Evolutionary conservation across 805 yeast species (phyloP), one percentile per base, ranked within the genome.

Genomic region (Wickerhamiella hasegawae): DNA sequence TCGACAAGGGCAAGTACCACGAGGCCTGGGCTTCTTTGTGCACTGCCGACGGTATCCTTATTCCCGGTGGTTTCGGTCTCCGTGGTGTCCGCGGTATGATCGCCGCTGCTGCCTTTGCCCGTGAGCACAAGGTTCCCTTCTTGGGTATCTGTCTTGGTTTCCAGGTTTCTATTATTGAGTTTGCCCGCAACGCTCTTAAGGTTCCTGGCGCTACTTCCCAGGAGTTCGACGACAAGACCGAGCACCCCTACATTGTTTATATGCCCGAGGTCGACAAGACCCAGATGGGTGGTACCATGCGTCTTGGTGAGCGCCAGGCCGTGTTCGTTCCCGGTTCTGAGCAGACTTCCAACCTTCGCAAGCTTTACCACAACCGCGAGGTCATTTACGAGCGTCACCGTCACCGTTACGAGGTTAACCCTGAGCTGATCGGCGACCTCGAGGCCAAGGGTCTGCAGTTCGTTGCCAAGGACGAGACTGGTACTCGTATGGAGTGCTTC

Each of bases 61-160:
- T 90, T 39, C 98, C 99, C 27, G 99, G 99, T 54, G 99, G 99
- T 1, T 90, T 90, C 53, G 99, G 99, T 40, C 61, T 73, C 33
- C 77, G 99, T 59, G 99, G 99, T 61, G 82, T 83, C 40, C 97
- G 90, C 62, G 99, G 98, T 49, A 90, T 90, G 99, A 68, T 90
- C 55, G 64, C 81, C 26, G 98, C 97, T 40, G 93, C 96, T 37
- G 78, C 81, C 59, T 90, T 92, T 78, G 98, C 98, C n/a, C 76
- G 99, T 63, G 94, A 79, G 59, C 83, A 83, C 63, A 71, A 77
- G 52, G 71, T 83, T 40, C 99, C 99, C 34, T 90, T 77, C 60
- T 68, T 90, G 52, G 99, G 99, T 57, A 92, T 90, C 43, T 90
- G 99, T 63, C 70, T 90, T 39, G 99, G 99, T 42, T 73, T 90